phyloP scores from a whole-genome alignment of 495 filamentous ascomycete genomes.

The Podospora tetraspora region DNA sequence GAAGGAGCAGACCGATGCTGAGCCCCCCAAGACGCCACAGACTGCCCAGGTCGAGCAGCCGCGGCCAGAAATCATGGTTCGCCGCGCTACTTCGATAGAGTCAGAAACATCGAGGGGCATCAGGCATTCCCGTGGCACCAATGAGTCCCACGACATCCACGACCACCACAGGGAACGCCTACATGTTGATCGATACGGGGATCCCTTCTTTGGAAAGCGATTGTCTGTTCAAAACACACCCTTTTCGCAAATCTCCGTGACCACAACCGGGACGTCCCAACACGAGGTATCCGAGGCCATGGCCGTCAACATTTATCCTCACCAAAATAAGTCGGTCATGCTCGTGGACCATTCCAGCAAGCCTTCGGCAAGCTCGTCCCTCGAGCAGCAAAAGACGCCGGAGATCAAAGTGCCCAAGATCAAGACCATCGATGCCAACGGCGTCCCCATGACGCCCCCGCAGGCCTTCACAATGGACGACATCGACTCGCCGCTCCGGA shows the following conservation, averaged over 20 bases:
- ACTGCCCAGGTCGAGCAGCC: background rate
- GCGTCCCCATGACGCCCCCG: slow-evolving; percentile 43
- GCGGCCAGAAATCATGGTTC: slow-evolving; percentile 14
- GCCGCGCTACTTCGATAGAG: slow-evolving; percentile 31
- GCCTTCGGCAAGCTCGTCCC: slow-evolving; percentile 32
- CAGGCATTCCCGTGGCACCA: background rate
- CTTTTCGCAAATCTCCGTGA: slow-evolving; percentile 56
- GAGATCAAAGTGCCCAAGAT: slow-evolving; percentile 26
- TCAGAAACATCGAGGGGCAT: slow-evolving; percentile 22
- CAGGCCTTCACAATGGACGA: slow-evolving; percentile 44
- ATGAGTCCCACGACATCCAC: slow-evolving; percentile 14
- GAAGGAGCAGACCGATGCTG: background rate
- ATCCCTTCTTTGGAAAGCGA: slow-evolving; percentile 51
- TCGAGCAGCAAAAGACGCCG: slow-evolving; percentile 16
- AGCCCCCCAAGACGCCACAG: background rate
- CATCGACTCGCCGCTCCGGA: slow-evolving; percentile 65
- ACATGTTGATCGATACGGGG: slow-evolving; percentile 45
- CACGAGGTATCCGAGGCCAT: slow-evolving; percentile 70
- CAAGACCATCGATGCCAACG: slow-evolving; percentile 37
- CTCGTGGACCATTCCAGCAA: slow-evolving; percentile 65
- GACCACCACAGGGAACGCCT: slow-evolving; percentile 28
- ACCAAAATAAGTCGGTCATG: slow-evolving; percentile 78
- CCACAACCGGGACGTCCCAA: slow-evolving; percentile 47
- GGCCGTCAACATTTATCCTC: slow-evolving; percentile 75
- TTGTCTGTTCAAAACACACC: slow-evolving; percentile 50